Conservation (phyloP, 1,139 yeast genomes). For the Diutina rugosa region DNA sequence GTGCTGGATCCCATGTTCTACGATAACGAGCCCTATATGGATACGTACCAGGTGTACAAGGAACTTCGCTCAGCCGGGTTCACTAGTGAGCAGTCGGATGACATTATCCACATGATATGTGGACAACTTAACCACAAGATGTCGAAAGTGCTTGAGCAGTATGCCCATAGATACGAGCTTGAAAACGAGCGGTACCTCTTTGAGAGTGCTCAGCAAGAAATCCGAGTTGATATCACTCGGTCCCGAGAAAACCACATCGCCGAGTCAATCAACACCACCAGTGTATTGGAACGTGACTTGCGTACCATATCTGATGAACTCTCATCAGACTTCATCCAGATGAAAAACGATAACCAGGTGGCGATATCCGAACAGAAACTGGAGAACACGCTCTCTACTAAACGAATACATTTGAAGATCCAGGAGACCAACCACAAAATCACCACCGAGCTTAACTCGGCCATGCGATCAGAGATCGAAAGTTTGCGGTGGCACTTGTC, state of each 20-base stretch:
- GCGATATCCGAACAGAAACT: constrained; percentile 80
- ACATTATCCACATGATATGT: constrained; percentile 36
- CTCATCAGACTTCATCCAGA: constrained; percentile 52
- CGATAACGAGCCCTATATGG: constrained; percentile 36
- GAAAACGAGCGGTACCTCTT: constrained; percentile 82
- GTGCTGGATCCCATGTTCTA: constrained; percentile 16
- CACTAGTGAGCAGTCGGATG: constrained; percentile 38
- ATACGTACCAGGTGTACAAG: constrained; percentile 33
- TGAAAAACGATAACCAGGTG: constrained; percentile 68
- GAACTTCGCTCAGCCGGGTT: constrained; percentile 35
- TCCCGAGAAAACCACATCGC: constrained; percentile 62
- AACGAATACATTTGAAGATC: constrained; percentile 52
- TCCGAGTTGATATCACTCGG: constrained; percentile 66
- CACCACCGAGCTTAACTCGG: constrained; percentile 70
- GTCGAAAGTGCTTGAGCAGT: constrained; percentile 41
- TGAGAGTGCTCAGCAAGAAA: constrained; percentile 87
- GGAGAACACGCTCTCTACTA: constrained; percentile 69
- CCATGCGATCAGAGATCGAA: constrained; percentile 78
- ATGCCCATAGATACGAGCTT: constrained; percentile 55
- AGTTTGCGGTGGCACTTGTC: constrained; percentile 89
- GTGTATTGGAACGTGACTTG: constrained; percentile 61
- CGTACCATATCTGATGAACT: constrained; percentile 65
- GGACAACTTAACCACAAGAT: constrained; percentile 41
- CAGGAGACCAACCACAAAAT: constrained; percentile 84
- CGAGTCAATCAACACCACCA: constrained; percentile 53